Conservation (phyloP, 441 rosid species). For the Adansonia gregorii region DNA sequence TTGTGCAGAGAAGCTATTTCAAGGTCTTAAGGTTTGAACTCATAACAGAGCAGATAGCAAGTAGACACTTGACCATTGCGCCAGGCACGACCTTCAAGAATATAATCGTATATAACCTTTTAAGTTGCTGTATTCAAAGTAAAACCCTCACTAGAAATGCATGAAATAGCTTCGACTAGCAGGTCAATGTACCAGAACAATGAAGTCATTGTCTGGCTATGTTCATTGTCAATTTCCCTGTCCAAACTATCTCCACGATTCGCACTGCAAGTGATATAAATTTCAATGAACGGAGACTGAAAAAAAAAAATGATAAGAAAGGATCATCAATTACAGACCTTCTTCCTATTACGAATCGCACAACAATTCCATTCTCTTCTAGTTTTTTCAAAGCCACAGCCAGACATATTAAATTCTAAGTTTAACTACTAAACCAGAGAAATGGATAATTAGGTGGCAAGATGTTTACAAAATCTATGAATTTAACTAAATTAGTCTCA, state of each 20-base stretch:
- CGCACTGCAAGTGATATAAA: constrained; percentile 45
- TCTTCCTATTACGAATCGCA: constrained; percentile 81
- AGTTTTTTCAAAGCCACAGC: constrained; percentile 53
- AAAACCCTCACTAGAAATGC: background rate
- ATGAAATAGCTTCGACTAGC: constrained; percentile 27
- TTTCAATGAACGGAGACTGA: constrained; percentile 15
- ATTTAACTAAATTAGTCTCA: background rate
- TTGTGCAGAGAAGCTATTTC: background rate
- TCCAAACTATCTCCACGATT: constrained; percentile 63
- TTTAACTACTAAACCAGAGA: no score
- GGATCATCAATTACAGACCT: constrained; percentile 47
- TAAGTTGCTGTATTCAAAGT: background rate
- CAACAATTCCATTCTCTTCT: constrained; percentile 74
- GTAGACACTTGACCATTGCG: background rate
- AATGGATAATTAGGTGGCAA: no score
- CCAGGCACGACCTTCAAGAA: background rate
- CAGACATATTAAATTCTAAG: constrained; percentile 32
- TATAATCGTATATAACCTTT: background rate
- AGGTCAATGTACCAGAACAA: constrained; percentile 57
- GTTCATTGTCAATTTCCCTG: constrained; percentile 57
- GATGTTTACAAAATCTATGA: no score
- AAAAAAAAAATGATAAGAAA: background rate
- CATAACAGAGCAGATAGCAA: background rate
- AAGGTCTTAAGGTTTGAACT: background rate
- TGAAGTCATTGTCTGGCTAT: constrained; percentile 61